Base-by-base conservation (phyloP, 176 grass and related monocot species). In the Puccinellia tenuiflora region DNA sequence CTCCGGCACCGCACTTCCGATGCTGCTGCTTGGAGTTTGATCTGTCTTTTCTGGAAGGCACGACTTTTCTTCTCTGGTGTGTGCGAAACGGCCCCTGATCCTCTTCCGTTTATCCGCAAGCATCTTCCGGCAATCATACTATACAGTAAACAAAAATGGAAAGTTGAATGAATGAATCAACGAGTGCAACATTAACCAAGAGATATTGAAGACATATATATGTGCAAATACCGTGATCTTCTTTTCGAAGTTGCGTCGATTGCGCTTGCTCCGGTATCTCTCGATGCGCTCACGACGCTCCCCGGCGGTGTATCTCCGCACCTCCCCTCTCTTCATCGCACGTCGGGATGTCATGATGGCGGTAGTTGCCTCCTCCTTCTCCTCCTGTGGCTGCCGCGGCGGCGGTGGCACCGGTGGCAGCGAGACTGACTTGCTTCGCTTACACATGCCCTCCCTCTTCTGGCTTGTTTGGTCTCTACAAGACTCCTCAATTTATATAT, bases 81-180 rank as follows among this genome's bases (percentile, higher is more conserved):
- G 61, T 11, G 92, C 90, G 51, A 97, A 97, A 15, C 94, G 90
- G 20, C 94, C 94, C 72, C 89, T 86, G 51, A 94, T 84, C 76
- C 94, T 69, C 6, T 84, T 86, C 33, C 90, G 87, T n/a, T 88
- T 94, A 39, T 97, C 92, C 3, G 94, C 94, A 3, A 94, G 84
- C 1, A 81, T 87, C 88, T 94, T 94, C 75, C 92, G 85, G 81
- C 92, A 91, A 73, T 88, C 84, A 40, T 97, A 97, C 94, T 97
- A 26, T 28, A 10, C 16, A n/a, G 5, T 29, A 47, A 62, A 30
- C 2, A 29, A 7, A 73, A 52, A 75, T 30, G 18, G 46, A 52
- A 52, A 42, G 24, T 5, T 18, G 31, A 54, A 34, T 11, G 8
- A 47, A 73, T 17, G 7, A 29, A 50, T 42, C 20, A 40, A 25